Evolutionary conservation across 805 yeast genomes (phyloP).

Genomic region (Saturnispora ahearnii): DNA sequence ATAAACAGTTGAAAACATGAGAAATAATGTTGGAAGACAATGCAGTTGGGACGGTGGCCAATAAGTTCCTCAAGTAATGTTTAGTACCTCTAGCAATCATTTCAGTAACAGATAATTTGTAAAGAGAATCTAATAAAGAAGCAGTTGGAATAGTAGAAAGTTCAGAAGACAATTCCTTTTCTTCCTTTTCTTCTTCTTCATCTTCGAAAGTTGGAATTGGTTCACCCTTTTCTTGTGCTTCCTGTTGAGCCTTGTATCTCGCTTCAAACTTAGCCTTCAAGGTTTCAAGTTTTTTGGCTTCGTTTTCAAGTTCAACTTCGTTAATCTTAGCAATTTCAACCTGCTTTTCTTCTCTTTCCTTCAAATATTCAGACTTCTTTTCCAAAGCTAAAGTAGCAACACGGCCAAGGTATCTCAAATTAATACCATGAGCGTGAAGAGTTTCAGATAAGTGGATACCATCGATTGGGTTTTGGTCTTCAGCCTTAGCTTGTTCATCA

Average conservation of each 20-base stretch:
- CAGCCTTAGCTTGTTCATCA: slow-evolving; percentile 41
- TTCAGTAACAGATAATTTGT: slow-evolving; percentile 46
- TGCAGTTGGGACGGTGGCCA: slow-evolving; percentile 40
- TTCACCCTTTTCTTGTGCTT: slow-evolving; percentile 15
- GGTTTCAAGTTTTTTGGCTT: slow-evolving; percentile 21
- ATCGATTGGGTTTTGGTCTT: slow-evolving; percentile 59
- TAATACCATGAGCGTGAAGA: slow-evolving; percentile 78
- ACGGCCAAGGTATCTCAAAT: slow-evolving; percentile 76
- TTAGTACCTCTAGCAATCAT: slow-evolving; percentile 74
- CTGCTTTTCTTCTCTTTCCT: slow-evolving; percentile 17
- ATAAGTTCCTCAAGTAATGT: slow-evolving; percentile 51
- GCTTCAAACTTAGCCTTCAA: slow-evolving; percentile 27
- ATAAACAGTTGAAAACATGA: slow-evolving; percentile 62
- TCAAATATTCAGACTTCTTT: slow-evolving; percentile 18
- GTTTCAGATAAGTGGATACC: slow-evolving; percentile 63
- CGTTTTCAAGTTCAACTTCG: slow-evolving; percentile 20
- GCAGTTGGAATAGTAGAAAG: slow-evolving; percentile 35
- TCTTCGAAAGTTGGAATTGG: slow-evolving; percentile 17
- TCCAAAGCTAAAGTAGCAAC: slow-evolving; percentile 31
- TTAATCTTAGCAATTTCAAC: slow-evolving; percentile 28
- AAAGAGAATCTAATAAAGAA: slow-evolving; percentile 40
- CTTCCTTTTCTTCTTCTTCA: slow-evolving; percentile 27
- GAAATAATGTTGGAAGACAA: slow-evolving; percentile 53
- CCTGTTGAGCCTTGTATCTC: slow-evolving; percentile 15
- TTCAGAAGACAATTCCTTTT: slow-evolving; percentile 25